A percentile compares a stretch with the other conserved stretches of the same genome.
phyloP scores from a whole-genome alignment of 2,329 filamentous ascomycete species.

The Colletotrichum sp. region DNA sequence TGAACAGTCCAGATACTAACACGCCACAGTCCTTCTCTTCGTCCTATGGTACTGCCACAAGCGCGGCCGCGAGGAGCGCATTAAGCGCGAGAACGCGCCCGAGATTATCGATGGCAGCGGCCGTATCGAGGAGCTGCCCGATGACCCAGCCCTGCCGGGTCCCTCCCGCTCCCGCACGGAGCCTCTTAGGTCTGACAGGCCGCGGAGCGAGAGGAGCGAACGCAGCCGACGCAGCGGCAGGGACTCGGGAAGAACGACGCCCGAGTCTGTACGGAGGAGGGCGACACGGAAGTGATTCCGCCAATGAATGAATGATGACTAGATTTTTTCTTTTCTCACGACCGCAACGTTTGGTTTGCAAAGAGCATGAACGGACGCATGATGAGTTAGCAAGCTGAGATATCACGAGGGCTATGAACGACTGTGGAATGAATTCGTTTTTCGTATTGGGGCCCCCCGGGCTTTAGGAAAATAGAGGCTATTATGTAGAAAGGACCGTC shows the following conservation, averaged over 20 bases:
- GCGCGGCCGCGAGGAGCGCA: slow-evolving; percentile 82
- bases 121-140: slow-evolving; percentile 55
- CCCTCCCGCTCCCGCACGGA: slow-evolving; percentile 23
- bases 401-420: neutral
- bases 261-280: slow-evolving; percentile 1
- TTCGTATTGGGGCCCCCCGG: neutral
- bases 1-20: slow-evolving; percentile 3
- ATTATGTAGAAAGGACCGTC: neutral
- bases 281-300: slow-evolving; percentile 4
- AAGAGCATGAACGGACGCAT: neutral
- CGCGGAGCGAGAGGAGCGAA: slow-evolving; percentile 19
- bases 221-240: slow-evolving; percentile 19
- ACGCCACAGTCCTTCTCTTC: slow-evolving; percentile 75
- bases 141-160: slow-evolving; percentile 48
- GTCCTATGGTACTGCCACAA: slow-evolving; percentile 99
- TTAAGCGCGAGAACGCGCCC: slow-evolving; percentile 62
- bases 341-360: neutral
- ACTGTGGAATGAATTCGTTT: neutral
- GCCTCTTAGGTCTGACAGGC: slow-evolving; percentile 3
- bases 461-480: neutral
- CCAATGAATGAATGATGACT: neutral
- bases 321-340: neutral
- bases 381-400: neutral
- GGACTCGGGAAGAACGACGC: slow-evolving; percentile 9
- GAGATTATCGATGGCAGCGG: slow-evolving; percentile 39